These are phyloP conservation scores for Scopulariopsis brevicaulis DNA, from an alignment of 2,329 filamentous ascomycete genomes.

Conservation along the genomic window DNA sequence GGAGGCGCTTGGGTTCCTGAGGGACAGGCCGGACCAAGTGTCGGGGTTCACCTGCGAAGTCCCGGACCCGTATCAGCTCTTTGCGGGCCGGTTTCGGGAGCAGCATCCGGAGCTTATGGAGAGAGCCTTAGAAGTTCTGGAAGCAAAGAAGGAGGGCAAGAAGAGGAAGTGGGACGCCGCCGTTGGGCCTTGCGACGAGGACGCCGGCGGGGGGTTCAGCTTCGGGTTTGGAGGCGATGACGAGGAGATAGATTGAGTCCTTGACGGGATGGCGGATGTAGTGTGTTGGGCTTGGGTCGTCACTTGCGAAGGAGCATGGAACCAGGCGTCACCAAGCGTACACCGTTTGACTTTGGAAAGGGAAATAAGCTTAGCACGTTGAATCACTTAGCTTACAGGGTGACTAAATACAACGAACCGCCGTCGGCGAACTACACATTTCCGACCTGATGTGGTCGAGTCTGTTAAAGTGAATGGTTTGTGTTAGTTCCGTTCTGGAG, in stretches of 20 bases:
- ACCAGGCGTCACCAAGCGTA: not conserved
- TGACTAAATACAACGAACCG: too few relatives aligned
- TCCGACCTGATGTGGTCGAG: too few relatives aligned
- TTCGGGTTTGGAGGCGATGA: constrained; percentile 39
- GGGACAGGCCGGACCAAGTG: constrained; percentile 73
- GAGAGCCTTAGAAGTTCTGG: constrained; percentile 52
- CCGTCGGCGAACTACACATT: too few relatives aligned
- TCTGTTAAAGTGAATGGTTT: too few relatives aligned
- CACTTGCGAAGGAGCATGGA: not conserved
- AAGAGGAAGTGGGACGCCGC: constrained; percentile 84
- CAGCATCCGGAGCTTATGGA: constrained; percentile 56
- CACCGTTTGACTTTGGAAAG: too few relatives aligned
- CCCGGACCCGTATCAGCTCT: constrained; percentile 61
- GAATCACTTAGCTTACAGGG: too few relatives aligned
- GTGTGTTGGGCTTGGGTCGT: not conserved
- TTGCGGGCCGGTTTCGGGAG: constrained; percentile 55
- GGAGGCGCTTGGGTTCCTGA: constrained; percentile 69
- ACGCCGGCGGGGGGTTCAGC: constrained; percentile 30
- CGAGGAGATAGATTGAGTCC: not conserved
- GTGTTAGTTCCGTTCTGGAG: too few relatives aligned
- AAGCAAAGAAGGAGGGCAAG: constrained; percentile 47
- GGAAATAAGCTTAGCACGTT: too few relatives aligned
- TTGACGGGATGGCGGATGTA: not conserved
- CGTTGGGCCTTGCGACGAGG: constrained; percentile 31
- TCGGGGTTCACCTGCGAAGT: constrained; percentile 72